Conservation (phyloP, 139 green algal species). For the Chlamydomonas eustigma region DNA sequence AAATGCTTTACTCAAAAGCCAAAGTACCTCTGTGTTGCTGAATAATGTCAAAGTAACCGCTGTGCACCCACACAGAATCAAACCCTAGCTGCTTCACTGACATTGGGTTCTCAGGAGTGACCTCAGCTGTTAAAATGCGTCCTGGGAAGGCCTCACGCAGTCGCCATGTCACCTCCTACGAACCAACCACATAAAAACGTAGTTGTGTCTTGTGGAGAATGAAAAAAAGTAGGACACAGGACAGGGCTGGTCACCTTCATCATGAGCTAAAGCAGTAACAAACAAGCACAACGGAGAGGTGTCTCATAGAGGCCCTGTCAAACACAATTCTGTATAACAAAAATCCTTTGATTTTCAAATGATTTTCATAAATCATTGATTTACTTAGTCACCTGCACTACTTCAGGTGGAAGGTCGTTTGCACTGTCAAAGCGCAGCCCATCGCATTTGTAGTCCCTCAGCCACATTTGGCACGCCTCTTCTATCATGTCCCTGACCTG, state of each 20-base stretch:
- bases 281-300: too few species aligned
- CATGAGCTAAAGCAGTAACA: too few species aligned
- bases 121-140: conserved; percentile 57
- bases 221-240: too few species aligned
- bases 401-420: conserved; percentile 56
- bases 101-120: conserved; percentile 53
- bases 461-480: conserved; percentile 31
- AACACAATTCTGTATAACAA: too few species aligned
- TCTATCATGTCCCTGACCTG: conserved; percentile 36
- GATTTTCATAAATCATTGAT: too few species aligned
- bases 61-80: conserved; percentile 52
- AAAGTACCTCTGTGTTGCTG: conserved; percentile 30
- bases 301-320: too few species aligned
- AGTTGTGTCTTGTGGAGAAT: background rate
- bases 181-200: background rate
- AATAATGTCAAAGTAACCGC: conserved; percentile 54
- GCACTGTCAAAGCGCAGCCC: conserved; percentile 65
- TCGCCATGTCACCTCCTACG: conserved; percentile 44
- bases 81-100: conserved; percentile 46
- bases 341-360: too few species aligned
- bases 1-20: too few species aligned
- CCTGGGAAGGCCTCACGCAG: conserved; percentile 44
- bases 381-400: conserved; percentile 48
- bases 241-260: too few species aligned
- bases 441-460: conserved; percentile 47